Base-by-base conservation (phyloP, 495 filamentous ascomycete genomes). In the Xylaria flabelliformis region DNA sequence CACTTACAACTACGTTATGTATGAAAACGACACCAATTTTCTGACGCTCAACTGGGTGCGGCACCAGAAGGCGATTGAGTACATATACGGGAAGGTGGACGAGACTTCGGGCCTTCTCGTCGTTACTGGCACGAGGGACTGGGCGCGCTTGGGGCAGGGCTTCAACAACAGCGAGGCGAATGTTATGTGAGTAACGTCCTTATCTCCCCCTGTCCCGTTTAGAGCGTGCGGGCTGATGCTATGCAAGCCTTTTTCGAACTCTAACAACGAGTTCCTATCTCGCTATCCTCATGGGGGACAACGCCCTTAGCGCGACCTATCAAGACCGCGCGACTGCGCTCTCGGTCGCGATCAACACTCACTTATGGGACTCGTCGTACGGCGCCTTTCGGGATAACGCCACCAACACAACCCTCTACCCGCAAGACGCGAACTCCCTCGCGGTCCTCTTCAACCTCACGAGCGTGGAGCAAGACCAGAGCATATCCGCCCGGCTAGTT, bases 381-480 rank as follows among this genome's bases (percentile, higher is more conserved):
- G 86, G 87, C 13, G 87, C 88, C 26, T 91, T 90, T 79, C 85
- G 85, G 68, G 85, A 90, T 76, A 89, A 87, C 69, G 76, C 84
- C 8, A 85, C 83, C n/a, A 65, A 67, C 17, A 80, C 80, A 19
- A 75, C 75, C 10, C 72, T 87, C 7, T 76, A 87, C 67, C 85
- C 87, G 3, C 86, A 89, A 76, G 86, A 87, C 66, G 87, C 84
- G 32, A 89, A 89, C 75, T 81, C 83, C 56, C 79, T 87, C 71
- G 85, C 85, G 0, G 59, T 80, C 13, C 72, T 85, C 13, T 81
- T 85, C 63, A 80, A 82, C 1, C 76, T 86, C 69, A 69, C 76
- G 26, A 77, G 79, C 10, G 65, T 64, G 1, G 78, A 67, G 72
- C 10, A 50, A 76, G 70, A 44, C 50, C 75, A 78, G 68, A 62